Evolutionary conservation across 2,329 filamentous ascomycete genomes (phyloP).

Genomic region (Orbilia ellipsospora): DNA sequence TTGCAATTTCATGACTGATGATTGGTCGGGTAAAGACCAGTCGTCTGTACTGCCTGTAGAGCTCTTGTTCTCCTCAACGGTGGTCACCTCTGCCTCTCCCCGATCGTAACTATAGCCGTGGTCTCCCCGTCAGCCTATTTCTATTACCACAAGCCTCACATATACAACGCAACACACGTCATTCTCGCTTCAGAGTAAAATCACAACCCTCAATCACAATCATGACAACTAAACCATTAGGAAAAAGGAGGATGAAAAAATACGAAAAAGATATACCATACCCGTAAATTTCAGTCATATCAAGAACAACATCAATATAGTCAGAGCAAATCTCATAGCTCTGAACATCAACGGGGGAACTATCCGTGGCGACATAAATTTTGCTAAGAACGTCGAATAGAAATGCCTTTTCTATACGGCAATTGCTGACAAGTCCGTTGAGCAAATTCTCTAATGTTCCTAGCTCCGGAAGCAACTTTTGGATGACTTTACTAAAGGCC

Average conservation of each 20-base stretch:
- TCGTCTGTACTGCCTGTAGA: constrained; percentile 46
- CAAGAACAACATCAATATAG: constrained; percentile 98
- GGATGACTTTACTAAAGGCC: constrained; percentile 97
- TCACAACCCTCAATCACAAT: neutral
- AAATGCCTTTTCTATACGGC: constrained; percentile 96
- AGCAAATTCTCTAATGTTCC: constrained; percentile 93
- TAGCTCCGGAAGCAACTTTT: constrained; percentile 93
- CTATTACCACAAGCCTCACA: neutral
- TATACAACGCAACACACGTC: constrained; percentile 3
- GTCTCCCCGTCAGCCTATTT: constrained; percentile 24
- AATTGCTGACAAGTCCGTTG: constrained; percentile 91
- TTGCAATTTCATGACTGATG: constrained; percentile 74
- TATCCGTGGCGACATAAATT: constrained; percentile 98
- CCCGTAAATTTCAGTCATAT: constrained; percentile 94
- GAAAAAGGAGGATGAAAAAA: too few relatives aligned
- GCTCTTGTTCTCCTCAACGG: constrained; percentile 41
- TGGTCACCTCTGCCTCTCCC: constrained; percentile 69
- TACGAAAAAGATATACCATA: constrained; percentile 61
- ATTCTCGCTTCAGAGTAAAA: neutral
- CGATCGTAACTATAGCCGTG: constrained; percentile 60
- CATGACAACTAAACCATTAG: too few relatives aligned
- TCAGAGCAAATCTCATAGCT: constrained; percentile 99
- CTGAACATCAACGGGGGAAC: constrained; percentile 89
- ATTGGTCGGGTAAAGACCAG: constrained; percentile 70
- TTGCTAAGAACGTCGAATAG: constrained; percentile 98